A percentile compares a stretch with the other conserved stretches of the same genome.
Evolutionary conservation across 352 stramenopile genomes (phyloP).

Genomic region (Phytopythium montanum): DNA sequence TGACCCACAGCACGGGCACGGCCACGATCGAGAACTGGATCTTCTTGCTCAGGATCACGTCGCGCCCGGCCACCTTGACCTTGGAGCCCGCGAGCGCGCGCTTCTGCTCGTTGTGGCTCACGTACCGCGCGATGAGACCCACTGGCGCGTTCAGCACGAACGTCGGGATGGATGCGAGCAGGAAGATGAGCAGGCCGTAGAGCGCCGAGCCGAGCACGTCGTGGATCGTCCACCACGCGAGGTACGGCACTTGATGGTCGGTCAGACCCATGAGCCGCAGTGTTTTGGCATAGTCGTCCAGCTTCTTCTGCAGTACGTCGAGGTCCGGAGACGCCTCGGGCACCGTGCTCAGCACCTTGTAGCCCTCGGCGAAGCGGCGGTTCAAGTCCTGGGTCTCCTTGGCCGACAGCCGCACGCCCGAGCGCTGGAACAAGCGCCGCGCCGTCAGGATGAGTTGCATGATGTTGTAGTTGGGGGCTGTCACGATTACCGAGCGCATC

Average conservation of each 20-base stretch:
- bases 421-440: slow-evolving; percentile 93
- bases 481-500: slow-evolving; percentile 94
- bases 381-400: slow-evolving; percentile 92
- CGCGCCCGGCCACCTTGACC: slow-evolving; percentile 89
- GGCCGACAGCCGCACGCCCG: slow-evolving; percentile 77
- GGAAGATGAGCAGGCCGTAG: slow-evolving; percentile 80
- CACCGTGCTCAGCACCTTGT: slow-evolving; percentile 79
- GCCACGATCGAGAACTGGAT: slow-evolving; percentile 91
- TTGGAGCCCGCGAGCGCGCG: slow-evolving; percentile 84
- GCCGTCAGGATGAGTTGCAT: slow-evolving; percentile 95
- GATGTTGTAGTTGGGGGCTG: slow-evolving; percentile 95
- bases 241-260: slow-evolving; percentile 90
- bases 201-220: slow-evolving; percentile 88
- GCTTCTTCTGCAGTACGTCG: slow-evolving; percentile 52
- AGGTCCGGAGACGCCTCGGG: slow-evolving; percentile 62
- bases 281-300: slow-evolving; percentile 85
- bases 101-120: slow-evolving; percentile 72
- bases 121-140: slow-evolving; percentile 79
- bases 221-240: slow-evolving; percentile 85
- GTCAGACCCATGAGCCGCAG: slow-evolving; percentile 87
- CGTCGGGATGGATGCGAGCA: slow-evolving; percentile 88
- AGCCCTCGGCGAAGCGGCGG: slow-evolving; percentile 87
- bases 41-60: slow-evolving; percentile 93
- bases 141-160: slow-evolving; percentile 91
- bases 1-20: slow-evolving; percentile 83